phyloP scores from a whole-genome alignment of 2,329 filamentous ascomycete genomes.

The Fusarium guadeloupense region DNA sequence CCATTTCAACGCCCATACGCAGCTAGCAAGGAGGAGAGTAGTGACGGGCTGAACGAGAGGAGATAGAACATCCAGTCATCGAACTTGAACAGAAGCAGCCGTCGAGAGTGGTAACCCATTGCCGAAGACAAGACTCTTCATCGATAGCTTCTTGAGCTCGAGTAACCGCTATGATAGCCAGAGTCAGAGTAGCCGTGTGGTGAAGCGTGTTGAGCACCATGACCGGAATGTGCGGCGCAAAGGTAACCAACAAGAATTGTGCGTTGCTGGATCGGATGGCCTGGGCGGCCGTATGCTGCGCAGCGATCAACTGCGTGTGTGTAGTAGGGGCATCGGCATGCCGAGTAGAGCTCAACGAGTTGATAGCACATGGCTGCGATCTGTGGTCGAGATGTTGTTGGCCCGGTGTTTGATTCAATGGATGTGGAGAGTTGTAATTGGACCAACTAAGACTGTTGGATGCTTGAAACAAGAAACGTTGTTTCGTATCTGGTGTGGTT shows the following conservation, averaged over 20 bases:
- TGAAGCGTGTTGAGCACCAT: slow-evolving; percentile 52
- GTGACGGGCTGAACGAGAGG: slow-evolving; percentile 58
- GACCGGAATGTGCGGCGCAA: slow-evolving; percentile 59
- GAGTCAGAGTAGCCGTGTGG: slow-evolving; percentile 62
- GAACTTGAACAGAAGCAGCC: slow-evolving; percentile 56
- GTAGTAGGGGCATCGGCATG: slow-evolving; percentile 89
- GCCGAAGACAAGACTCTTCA: slow-evolving; percentile 65
- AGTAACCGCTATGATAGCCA: slow-evolving; percentile 62
- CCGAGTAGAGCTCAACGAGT: slow-evolving; percentile 84
- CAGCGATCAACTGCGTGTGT: slow-evolving; percentile 87
- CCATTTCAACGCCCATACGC: slow-evolving; percentile 54
- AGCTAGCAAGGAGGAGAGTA: slow-evolving; percentile 60
- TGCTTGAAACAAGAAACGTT: slow-evolving; percentile 9
- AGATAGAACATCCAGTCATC: slow-evolving; percentile 59
- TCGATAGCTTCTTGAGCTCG: slow-evolving; percentile 56
- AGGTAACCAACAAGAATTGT: slow-evolving; percentile 85
- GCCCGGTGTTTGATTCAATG: slow-evolving; percentile 20
- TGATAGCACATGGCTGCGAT: slow-evolving; percentile 80
- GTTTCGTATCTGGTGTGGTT: slow-evolving; percentile 7
- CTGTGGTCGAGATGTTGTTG: slow-evolving; percentile 24
- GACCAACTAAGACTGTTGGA: slow-evolving; percentile 3
- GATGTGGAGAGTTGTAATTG: slow-evolving; percentile 10
- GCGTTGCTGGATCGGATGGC: slow-evolving; percentile 76
- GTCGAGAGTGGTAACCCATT: slow-evolving; percentile 54
- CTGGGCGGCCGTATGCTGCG: slow-evolving; percentile 75